Evolutionary conservation across 164 flowering plant species (phyloP), one percentile per base, ranked within the genome.

Genomic region (Macadamia tetraphylla): DNA sequence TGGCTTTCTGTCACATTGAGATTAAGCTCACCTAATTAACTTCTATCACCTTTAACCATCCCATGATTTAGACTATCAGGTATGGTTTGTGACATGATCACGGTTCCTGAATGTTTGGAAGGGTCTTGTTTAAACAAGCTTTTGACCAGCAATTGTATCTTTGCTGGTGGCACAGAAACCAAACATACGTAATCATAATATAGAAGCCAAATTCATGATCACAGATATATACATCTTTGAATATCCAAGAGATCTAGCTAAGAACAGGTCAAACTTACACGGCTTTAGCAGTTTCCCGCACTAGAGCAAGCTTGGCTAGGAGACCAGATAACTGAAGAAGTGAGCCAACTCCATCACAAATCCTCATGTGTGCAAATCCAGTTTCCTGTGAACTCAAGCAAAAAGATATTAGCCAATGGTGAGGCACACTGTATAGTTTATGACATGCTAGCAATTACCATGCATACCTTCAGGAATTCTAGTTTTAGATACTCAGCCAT

Each of bases 341-440:
- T 29, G 99, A 94, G 56, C 99, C 99, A 61, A 94, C 99, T 67
- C 99, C 97, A 76, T 94, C 99, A 55, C 91, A 94, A 67, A 94
- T 92, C 80, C 99, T 88, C 97, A 92, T 94, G 80, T 94, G 99
- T 43, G 97, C 97, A 84, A 94, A 94, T 61, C 97, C 99, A 62
- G 97, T 92, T 84, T 94, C 98, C 98, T 94, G 85, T 58, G 75
- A 60, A 31, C 17, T 3, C 71, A 69, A 12, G 44, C 32, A 30
- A 29, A 67, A 60, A 48, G 23, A 11, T 29, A 43, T 53, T 11
- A 71, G 17, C 6, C 3, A 32, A 0, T 62, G 5, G 56, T 35
- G 60, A 35, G 40, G 40, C 40, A 2, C 40, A 35, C 40, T 35
- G 17, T 35, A 32, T 51, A 8, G 30, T 57, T 48, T 23, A 6